Percentiles rank a stretch among this genome's conserved stretches.
phyloP scores from a whole-genome alignment of 2,329 filamentous ascomycete genomes.

The Cadophora sp. region DNA sequence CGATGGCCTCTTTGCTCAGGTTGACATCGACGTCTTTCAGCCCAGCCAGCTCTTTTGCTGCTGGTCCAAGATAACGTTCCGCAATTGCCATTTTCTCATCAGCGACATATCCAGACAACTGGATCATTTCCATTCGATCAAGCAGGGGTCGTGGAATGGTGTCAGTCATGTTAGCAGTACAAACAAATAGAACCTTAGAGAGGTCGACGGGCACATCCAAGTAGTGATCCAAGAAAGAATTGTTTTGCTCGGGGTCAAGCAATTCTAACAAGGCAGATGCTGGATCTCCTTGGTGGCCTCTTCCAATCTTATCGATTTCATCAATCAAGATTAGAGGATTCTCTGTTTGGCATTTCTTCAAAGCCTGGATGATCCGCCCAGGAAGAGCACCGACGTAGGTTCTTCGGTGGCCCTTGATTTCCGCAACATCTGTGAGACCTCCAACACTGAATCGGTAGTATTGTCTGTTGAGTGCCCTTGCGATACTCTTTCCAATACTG shows the following conservation, averaged over 20 bases:
- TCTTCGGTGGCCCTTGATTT: slow-evolving; percentile 96
- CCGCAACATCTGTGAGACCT: slow-evolving; percentile 94
- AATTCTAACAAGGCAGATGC: slow-evolving; percentile 92
- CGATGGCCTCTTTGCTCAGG: slow-evolving; percentile 86
- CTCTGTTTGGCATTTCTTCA: slow-evolving; percentile 99
- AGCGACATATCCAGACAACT: slow-evolving; percentile 93
- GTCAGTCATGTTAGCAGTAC: slow-evolving; percentile 98
- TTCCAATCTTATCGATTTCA: slow-evolving; percentile 97
- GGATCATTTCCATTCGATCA: slow-evolving; percentile 97
- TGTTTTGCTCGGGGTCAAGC: slow-evolving; percentile 96
- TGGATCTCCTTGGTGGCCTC: slow-evolving; percentile 95
- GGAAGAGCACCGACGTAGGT: slow-evolving; percentile 97
- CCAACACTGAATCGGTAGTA: slow-evolving; percentile 99
- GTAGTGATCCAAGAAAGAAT: slow-evolving; percentile 96
- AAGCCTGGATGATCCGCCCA: slow-evolving; percentile 94
- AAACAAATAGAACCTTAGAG: slow-evolving; percentile 97
- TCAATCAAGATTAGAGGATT: slow-evolving; percentile 97
- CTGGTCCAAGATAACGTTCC: slow-evolving; percentile 87
- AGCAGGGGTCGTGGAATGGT: slow-evolving; percentile 93
- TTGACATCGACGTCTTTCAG: slow-evolving; percentile 89
- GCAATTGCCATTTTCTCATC: slow-evolving; percentile 99
- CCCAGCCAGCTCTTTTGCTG: slow-evolving; percentile 92
- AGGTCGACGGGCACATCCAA: slow-evolving; percentile 98
- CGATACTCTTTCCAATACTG: slow-evolving; percentile 98
- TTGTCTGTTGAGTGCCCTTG: slow-evolving; percentile 89